phyloP scores from a whole-genome alignment of 208 protist genomes.

The Trypanosoma lewisi region DNA sequence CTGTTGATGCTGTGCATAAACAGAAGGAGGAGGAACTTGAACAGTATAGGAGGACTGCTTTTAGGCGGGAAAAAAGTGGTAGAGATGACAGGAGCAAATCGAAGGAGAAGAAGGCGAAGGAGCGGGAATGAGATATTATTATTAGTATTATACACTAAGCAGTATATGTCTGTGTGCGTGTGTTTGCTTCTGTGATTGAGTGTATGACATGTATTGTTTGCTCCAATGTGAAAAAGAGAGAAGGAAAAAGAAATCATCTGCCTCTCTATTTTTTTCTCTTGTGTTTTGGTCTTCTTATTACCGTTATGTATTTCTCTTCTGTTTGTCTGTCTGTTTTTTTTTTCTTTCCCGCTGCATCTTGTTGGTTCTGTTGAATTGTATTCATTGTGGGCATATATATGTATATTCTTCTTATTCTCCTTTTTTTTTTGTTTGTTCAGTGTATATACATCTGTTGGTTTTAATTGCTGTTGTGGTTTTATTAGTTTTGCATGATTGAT shows the following conservation, averaged over 20 bases:
- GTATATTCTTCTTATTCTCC: conserved; percentile 10
- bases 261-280: background rate
- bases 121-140: too few relatives aligned
- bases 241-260: background rate
- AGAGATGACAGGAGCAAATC: conserved; percentile 15
- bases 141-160: background rate
- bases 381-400: too few relatives aligned
- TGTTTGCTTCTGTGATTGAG: background rate
- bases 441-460: background rate
- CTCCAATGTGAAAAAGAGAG: background rate
- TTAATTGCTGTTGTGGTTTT: too few relatives aligned
- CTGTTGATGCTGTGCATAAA: conserved; percentile 73
- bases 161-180: background rate
- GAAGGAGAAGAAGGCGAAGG: conserved; percentile 3
- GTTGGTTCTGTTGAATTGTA: too few relatives aligned
- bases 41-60: conserved; percentile 59
- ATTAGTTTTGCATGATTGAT: conserved; percentile 10
- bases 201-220: background rate
- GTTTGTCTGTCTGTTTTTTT: background rate
- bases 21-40: conserved; percentile 91
- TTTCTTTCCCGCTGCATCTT: background rate
- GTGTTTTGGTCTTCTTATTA: too few relatives aligned
- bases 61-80: conserved; percentile 27
- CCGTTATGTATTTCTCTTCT: too few relatives aligned
- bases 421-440: conserved; percentile 16